phyloP scores from a whole-genome alignment of 1,139 yeast genomes.

The Pichia sp. region DNA sequence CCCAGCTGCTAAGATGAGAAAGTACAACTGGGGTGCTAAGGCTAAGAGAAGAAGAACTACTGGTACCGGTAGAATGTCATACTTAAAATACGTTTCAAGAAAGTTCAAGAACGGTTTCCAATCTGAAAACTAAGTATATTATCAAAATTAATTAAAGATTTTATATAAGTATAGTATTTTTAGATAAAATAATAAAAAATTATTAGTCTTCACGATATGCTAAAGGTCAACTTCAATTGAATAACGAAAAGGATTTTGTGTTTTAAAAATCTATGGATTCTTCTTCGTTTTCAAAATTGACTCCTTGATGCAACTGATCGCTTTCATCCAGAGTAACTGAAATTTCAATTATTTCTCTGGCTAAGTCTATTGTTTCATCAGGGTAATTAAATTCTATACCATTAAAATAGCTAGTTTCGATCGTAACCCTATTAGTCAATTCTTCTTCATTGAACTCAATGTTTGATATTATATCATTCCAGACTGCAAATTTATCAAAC shows the following conservation, averaged over 20 bases:
- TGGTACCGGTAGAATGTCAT: conserved; percentile 99
- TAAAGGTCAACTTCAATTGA: no score
- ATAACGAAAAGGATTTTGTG: no score
- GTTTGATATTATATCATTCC: conserved; percentile 6
- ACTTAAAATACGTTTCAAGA: conserved; percentile 95
- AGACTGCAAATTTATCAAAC: conserved; percentile 14
- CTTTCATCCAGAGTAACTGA: conserved; percentile 74
- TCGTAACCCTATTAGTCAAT: conserved; percentile 8
- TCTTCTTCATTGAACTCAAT: background rate
- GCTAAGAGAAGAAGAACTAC: conserved; percentile 99
- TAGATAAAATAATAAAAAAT: background rate
- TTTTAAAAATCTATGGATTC: no score
- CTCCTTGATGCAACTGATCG: conserved; percentile 60
- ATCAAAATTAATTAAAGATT: background rate
- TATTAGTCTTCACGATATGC: background rate
- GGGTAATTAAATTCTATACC: conserved; percentile 60
- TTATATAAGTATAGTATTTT: conserved; percentile 3
- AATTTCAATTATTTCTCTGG: conserved; percentile 62
- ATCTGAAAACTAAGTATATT: conserved; percentile 23
- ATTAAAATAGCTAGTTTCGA: conserved; percentile 30
- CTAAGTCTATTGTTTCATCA: conserved; percentile 55
- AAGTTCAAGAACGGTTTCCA: conserved; percentile 99
- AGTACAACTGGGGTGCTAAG: conserved; percentile 98
- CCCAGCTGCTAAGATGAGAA: conserved; percentile 99
- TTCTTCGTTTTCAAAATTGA: conserved; percentile 33